Base-by-base conservation (phyloP, 192 early-diverging fungal species). In the Jimgerdemannia lactiflua region DNA sequence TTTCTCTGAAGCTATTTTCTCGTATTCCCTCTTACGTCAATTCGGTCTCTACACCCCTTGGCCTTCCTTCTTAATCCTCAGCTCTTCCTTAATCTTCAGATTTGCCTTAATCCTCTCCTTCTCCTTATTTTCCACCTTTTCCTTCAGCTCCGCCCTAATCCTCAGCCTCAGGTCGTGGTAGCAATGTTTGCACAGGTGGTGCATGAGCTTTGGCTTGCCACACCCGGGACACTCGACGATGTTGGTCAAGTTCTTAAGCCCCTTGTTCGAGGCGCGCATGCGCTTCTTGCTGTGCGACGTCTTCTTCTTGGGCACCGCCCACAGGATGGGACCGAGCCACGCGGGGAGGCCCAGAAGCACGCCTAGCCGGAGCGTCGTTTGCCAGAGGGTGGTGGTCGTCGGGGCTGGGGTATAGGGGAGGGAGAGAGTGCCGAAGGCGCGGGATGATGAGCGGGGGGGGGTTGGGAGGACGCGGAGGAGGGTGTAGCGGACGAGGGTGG, bases 231-330 rank as follows among this genome's bases (percentile, higher is more conserved):
- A 97, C 43, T 87, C 81, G 4, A 84, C 79, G 42, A 94, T 88
- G 76, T 95, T 91, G 39, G 89, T 78, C 41, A 89, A 84, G 74
- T 86, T 89, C 86, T 90, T 89, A 65, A 94, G 79, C 69, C 91
- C 91, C 77, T 94, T 94, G 78, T 89, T 92, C 11, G 91, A 85
- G 70, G 90, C 88, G 73, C 93, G 87, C 91, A 92, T 94, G 78
- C 93, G 91, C 85, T 96, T 95, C 79, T 94, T 96, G 43, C 92
- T 86, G 75, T 97, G 96, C 39, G 95, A 95, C 0, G 96, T 97
- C 80, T 93, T 92, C 84, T 94, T 94, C 85, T 97, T 97, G 9
- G 96, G 96, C 42, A 94, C 96, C 1, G 96, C 94, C 81, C 87
- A 90, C 68, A 96, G 79, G 59, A 95, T 85, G 66, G 89, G 84